phyloP scores from a whole-genome alignment of 352 stramenopile species.

The Stephanocyclus meneghinianus region DNA sequence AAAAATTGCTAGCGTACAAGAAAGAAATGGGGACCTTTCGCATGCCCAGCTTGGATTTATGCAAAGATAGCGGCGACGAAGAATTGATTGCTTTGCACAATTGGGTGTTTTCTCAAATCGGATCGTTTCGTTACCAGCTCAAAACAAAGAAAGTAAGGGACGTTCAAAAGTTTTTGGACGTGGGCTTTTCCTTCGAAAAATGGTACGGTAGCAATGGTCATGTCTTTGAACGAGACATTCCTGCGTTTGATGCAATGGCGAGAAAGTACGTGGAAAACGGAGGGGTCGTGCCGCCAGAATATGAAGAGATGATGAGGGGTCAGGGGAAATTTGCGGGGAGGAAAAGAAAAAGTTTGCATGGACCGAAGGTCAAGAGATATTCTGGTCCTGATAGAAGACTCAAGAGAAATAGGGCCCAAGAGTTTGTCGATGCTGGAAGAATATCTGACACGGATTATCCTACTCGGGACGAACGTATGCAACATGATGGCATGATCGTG shows the following conservation, averaged over 20 bases:
- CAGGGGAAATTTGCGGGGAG: neutral
- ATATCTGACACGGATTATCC: too few relatives aligned
- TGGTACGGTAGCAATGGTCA: slow-evolving; percentile 40
- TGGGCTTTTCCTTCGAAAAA: slow-evolving; percentile 43
- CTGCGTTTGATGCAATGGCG: slow-evolving; percentile 31
- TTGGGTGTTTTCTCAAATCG: slow-evolving; percentile 44
- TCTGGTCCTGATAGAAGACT: slow-evolving; percentile 6
- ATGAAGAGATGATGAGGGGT: slow-evolving; percentile 22
- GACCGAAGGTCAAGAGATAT: slow-evolving; percentile 8
- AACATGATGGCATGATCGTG: neutral
- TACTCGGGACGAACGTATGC: neutral
- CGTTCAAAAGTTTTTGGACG: slow-evolving; percentile 42
- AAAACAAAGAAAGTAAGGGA: slow-evolving; percentile 27
- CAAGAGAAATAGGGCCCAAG: neutral
- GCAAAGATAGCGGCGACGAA: slow-evolving; percentile 31
- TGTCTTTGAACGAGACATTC: slow-evolving; percentile 40
- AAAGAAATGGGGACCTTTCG: slow-evolving; percentile 37
- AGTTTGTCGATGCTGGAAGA: neutral
- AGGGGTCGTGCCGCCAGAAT: slow-evolving; percentile 7
- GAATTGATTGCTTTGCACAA: slow-evolving; percentile 39
- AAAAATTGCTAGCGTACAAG: slow-evolving; percentile 37
- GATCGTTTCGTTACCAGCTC: slow-evolving; percentile 35
- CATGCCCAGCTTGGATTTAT: slow-evolving; percentile 34
- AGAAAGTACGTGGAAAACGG: slow-evolving; percentile 41
- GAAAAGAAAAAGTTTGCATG: slow-evolving; percentile 16